A percentile compares a stretch with the other conserved stretches of the same genome.
Conservation (phyloP, 1,139 yeast genomes). For the Pichia sp. region DNA sequence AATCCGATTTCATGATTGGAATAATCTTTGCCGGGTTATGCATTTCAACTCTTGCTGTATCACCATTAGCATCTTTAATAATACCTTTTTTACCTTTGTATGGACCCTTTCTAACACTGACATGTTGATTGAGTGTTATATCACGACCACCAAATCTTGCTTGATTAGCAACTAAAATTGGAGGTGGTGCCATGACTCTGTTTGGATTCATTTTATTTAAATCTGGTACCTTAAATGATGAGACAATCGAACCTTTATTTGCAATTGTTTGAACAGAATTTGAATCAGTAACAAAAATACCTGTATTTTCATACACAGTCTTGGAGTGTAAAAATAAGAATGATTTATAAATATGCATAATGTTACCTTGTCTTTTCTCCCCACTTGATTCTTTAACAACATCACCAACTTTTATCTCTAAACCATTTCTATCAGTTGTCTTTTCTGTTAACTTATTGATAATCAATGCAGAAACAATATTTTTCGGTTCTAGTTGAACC, state of each 20-base stretch:
- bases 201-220: constrained; percentile 74
- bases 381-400: constrained; percentile 78
- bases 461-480: constrained; percentile 69
- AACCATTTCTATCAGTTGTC: constrained; percentile 82
- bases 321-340: constrained; percentile 74
- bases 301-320: constrained; percentile 75
- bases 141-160: constrained; percentile 64
- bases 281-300: constrained; percentile 79
- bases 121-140: constrained; percentile 72
- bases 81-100: constrained; percentile 94
- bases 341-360: constrained; percentile 79
- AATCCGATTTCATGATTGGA: constrained; percentile 71
- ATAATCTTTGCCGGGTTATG: constrained; percentile 88
- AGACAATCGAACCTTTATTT: constrained; percentile 63
- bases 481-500: constrained; percentile 63
- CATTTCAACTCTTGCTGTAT: constrained; percentile 83
- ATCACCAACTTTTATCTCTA: constrained; percentile 82
- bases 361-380: constrained; percentile 80
- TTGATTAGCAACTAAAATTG: constrained; percentile 32
- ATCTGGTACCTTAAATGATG: constrained; percentile 43
- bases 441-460: constrained; percentile 63
- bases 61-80: constrained; percentile 88
- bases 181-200: constrained; percentile 44
- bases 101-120: constrained; percentile 81
- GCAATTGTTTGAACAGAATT: constrained; percentile 76